A percentile compares a stretch with the other conserved stretches of the same genome.
Evolutionary conservation across 805 yeast genomes (phyloP).

Genomic region (Yarrowia osloensis): DNA sequence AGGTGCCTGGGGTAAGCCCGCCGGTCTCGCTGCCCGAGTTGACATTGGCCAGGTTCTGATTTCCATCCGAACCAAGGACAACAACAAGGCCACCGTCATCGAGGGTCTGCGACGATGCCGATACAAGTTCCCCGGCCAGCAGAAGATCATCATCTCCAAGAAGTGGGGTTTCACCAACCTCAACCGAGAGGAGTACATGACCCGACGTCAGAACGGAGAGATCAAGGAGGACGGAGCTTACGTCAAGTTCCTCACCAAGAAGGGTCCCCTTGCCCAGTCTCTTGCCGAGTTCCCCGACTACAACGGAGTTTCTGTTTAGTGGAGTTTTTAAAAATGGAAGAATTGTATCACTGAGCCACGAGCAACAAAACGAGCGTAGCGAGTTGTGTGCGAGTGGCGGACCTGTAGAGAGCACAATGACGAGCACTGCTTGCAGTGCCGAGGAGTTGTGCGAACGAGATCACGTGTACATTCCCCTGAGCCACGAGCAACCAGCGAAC

Average conservation of each 20-base stretch:
- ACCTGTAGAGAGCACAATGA: too few relatives aligned
- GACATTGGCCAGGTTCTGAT: conserved; percentile 97
- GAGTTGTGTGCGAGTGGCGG: too few relatives aligned
- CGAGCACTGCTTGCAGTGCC: too few relatives aligned
- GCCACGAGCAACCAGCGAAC: neutral
- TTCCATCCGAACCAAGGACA: conserved; percentile 98
- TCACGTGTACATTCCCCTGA: too few relatives aligned
- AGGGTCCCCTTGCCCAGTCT: conserved; percentile 94
- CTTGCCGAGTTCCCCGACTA: conserved; percentile 90
- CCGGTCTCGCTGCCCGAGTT: conserved; percentile 99
- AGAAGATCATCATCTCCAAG: conserved; percentile 97
- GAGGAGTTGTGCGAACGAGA: too few relatives aligned
- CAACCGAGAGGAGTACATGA: conserved; percentile 95
- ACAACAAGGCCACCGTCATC: conserved; percentile 94
- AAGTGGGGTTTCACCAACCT: conserved; percentile 99
- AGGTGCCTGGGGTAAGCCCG: conserved; percentile 99
- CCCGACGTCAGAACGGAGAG: conserved; percentile 94
- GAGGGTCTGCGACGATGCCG: conserved; percentile 99
- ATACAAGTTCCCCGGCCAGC: conserved; percentile 99
- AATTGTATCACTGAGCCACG: neutral
- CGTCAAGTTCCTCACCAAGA: conserved; percentile 96
- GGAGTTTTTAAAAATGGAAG: neutral
- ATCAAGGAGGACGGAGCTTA: conserved; percentile 99
- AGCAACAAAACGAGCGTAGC: too few relatives aligned
- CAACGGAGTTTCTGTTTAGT: conserved; percentile 46